phyloP scores from a whole-genome alignment of 225 moss, liverwort and hornwort genomes.

The Takakia lepidozioides region DNA sequence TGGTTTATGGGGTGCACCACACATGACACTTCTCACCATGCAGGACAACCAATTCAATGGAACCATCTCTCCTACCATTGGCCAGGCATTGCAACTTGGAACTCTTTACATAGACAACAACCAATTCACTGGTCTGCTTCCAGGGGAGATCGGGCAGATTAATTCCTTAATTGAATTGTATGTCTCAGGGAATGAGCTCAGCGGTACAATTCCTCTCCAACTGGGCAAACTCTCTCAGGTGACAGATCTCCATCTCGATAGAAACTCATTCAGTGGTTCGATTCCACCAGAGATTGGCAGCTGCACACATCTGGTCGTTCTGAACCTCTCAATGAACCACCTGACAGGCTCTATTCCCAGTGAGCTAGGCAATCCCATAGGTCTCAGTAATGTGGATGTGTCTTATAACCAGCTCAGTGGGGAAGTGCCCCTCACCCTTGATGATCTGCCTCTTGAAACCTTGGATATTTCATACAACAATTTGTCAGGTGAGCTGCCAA shows the following conservation, averaged over 20 bases:
- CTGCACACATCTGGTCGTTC: slow-evolving; percentile 25
- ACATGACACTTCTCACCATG: slow-evolving; percentile 31
- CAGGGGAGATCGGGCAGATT: slow-evolving; percentile 39
- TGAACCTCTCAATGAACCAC: slow-evolving; percentile 52
- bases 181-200: slow-evolving; percentile 48
- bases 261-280: slow-evolving; percentile 38
- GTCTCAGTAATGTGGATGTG: slow-evolving; percentile 45
- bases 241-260: slow-evolving; percentile 41
- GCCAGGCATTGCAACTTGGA: slow-evolving; percentile 24
- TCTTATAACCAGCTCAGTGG: slow-evolving; percentile 55
- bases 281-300: slow-evolving; percentile 51
- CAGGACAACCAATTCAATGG: slow-evolving; percentile 63
- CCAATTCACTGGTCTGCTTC: slow-evolving; percentile 45
- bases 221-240: slow-evolving; percentile 36
- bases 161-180: slow-evolving; percentile 36
- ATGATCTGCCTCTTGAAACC: slow-evolving; percentile 13
- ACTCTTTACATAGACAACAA: slow-evolving; percentile 55
- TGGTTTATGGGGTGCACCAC: slow-evolving; percentile 50
- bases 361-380: slow-evolving; percentile 30
- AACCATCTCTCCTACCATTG: slow-evolving; percentile 25
- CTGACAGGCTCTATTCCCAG: slow-evolving; percentile 39
- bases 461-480: slow-evolving; percentile 35
- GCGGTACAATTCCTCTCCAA: slow-evolving; percentile 39
- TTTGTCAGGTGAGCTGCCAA: slow-evolving; percentile 27
- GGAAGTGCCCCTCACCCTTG: slow-evolving; percentile 29